Conservation (phyloP, 1,284 basidiomycete species). For the Hypsizygus ulmarius region DNA sequence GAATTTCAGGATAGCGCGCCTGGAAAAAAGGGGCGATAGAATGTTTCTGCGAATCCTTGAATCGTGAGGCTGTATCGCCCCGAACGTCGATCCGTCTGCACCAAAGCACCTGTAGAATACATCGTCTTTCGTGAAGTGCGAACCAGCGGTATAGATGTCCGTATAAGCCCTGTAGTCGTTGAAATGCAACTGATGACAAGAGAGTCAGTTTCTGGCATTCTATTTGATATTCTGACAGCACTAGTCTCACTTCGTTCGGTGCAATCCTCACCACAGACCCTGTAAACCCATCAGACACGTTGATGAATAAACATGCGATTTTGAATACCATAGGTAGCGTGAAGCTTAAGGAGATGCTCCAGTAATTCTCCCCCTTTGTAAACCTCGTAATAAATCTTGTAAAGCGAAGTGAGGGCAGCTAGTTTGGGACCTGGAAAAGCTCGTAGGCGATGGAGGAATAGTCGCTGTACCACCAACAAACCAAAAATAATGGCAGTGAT, state of each 20-base stretch:
- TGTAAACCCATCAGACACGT: conserved; percentile 6
- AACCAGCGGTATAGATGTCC: conserved; percentile 31
- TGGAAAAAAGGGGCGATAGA: conserved; percentile 33
- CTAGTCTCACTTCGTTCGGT: conserved; percentile 22
- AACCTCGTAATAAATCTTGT: conserved; percentile 23
- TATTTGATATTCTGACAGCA: neutral
- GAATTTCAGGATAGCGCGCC: conserved; percentile 32
- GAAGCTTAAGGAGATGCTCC: conserved; percentile 20
- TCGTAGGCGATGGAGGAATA: conserved; percentile 23
- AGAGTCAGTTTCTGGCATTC: neutral
- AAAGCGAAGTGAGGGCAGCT: conserved; percentile 22
- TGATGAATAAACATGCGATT: neutral
- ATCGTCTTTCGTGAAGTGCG: conserved; percentile 32
- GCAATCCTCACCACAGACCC: conserved; percentile 25
- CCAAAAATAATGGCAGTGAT: neutral
- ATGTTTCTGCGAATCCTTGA: conserved; percentile 28
- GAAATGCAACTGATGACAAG: conserved; percentile 32
- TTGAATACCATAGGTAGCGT: conserved; percentile 22
- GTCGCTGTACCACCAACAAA: conserved; percentile 11
- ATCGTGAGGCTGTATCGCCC: conserved; percentile 29
- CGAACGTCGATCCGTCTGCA: conserved; percentile 31
- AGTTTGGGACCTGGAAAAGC: conserved; percentile 24
- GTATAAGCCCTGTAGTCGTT: conserved; percentile 30
- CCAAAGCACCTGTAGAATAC: conserved; percentile 34
- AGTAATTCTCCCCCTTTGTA: conserved; percentile 21